Evolutionary conservation across 768 basidiomycete species (phyloP).

Genomic region (Lanmaoa pseudosensibilis): DNA sequence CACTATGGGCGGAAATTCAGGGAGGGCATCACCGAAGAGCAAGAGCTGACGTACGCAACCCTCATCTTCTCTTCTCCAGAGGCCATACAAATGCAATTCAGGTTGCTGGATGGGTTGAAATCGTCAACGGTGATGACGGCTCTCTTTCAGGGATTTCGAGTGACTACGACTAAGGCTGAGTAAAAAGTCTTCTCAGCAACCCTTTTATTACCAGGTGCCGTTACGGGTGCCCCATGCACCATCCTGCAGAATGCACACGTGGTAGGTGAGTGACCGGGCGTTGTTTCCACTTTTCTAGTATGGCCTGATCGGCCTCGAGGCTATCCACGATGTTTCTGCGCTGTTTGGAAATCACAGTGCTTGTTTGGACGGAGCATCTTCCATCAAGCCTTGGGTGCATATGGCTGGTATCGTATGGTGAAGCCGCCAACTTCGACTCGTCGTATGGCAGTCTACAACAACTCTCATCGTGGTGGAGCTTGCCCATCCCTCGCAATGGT

Average conservation of each 20-base stretch:
- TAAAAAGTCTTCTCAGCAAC: background rate
- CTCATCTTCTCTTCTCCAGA: slow-evolving; percentile 12
- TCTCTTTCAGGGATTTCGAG: background rate
- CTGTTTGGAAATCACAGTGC: background rate
- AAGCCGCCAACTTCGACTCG: background rate
- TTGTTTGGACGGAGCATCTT: background rate
- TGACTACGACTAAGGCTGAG: background rate
- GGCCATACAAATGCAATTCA: slow-evolving; percentile 8
- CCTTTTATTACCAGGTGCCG: slow-evolving; percentile 2
- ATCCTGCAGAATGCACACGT: background rate
- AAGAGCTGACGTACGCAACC: slow-evolving; percentile 17
- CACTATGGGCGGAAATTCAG: slow-evolving; percentile 12
- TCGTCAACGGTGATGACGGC: background rate
- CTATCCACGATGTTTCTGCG: slow-evolving; percentile 13
- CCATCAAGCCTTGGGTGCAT: background rate
- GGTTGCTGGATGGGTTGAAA: background rate
- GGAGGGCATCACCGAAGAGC: background rate
- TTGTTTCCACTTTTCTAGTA: background rate
- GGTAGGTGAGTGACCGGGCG: background rate
- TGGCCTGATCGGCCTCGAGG: slow-evolving; percentile 10
- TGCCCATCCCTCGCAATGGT: background rate
- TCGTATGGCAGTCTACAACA: background rate
- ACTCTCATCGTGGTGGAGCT: background rate
- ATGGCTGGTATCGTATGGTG: background rate
- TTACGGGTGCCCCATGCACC: background rate